Base-by-base conservation (phyloP, 176 grass and related monocot species). In the Carex cristatella region DNA sequence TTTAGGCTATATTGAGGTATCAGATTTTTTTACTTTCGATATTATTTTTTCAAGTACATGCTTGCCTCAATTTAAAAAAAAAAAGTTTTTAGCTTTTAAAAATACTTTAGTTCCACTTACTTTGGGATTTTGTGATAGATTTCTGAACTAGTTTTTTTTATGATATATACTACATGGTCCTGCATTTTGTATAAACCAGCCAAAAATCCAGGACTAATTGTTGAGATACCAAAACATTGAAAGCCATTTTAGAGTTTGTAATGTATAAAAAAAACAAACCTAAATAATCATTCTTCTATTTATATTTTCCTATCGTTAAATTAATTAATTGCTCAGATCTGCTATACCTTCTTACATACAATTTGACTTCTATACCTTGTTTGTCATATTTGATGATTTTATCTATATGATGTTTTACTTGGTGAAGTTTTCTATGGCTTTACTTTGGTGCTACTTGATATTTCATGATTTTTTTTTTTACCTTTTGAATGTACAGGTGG, bases 1-100 rank as follows among this genome's bases (percentile, higher is more conserved):
- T 70, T 69, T 94, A 15, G 94, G 94, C 65, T 94, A 94, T 63
- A 97, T 97, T 1, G 94, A 94, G 90, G 94, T 97, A 48, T 84
- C 2, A 16, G 27, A 62, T 67, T 66, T 69, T 61, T 61, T 44
- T 2, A 31, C 12, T 55, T 81, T 64, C 40, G 11, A 42, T 64
- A 81, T 64, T 46, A 32, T 81, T 23, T 40, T 48, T 48, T 81
- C 27, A 57, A 78, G 27, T 5, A 56, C 11, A 57, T 78, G 19
- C 5, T 53, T 78, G 13, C 33, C 74, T 78, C 18, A 64, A 65
- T 81, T 81, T 64, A 13, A 2, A 46, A 64, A 2, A 53, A 18
- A 68, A 15, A 69, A 83, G 23, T 23, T 54, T 53, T 58, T 23
- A 6, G 12, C 40, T 83, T 30, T 51, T 48, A 53, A 49, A 48